These are phyloP conservation scores for Cephalotrichum gorgonifer DNA, from an alignment of 2,329 filamentous ascomycete species.

Conservation along the genomic window DNA sequence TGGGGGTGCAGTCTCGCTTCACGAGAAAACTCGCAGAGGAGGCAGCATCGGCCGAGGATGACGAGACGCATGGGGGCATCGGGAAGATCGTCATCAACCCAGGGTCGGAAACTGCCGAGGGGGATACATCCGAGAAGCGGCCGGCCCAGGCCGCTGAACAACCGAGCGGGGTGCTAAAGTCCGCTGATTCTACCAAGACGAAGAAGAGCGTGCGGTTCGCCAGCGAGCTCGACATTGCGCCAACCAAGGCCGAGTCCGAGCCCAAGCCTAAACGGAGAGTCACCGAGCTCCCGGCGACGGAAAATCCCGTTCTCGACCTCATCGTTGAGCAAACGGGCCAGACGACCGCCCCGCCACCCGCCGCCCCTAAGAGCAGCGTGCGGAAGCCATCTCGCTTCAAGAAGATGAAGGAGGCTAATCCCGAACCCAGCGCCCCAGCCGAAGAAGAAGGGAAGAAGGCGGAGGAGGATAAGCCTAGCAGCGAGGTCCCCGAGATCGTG, in stretches of 20 bases:
- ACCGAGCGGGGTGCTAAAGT: constrained; percentile 9
- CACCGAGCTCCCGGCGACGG: constrained; percentile 12
- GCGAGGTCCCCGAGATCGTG: neutral
- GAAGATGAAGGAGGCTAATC: neutral
- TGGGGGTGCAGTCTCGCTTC: constrained; percentile 47
- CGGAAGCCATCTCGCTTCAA: constrained; percentile 5
- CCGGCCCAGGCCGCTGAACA: neutral
- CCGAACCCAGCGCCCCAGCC: constrained; percentile 14
- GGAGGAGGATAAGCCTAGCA: constrained; percentile 16
- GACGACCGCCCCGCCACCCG: constrained; percentile 4
- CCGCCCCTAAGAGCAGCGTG: constrained; percentile 14
- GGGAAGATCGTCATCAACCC: constrained; percentile 35
- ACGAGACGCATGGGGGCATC: constrained; percentile 39
- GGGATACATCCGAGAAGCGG: neutral
- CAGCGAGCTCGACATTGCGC: constrained; percentile 59
- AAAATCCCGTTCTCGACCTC: constrained; percentile 32
- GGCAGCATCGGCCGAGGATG: constrained; percentile 18
- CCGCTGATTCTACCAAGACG: constrained; percentile 12
- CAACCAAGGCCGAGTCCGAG: constrained; percentile 7
- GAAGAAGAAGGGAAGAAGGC: constrained; percentile 19
- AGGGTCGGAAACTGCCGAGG: neutral
- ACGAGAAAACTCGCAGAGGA: constrained; percentile 26
- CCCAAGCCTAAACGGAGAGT: constrained; percentile 2
- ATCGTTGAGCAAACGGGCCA: constrained; percentile 34
- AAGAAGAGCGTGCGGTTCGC: constrained; percentile 79